Base-by-base conservation (phyloP, 2,329 filamentous ascomycete species). In the Aaosphaeria pasadenensis region DNA sequence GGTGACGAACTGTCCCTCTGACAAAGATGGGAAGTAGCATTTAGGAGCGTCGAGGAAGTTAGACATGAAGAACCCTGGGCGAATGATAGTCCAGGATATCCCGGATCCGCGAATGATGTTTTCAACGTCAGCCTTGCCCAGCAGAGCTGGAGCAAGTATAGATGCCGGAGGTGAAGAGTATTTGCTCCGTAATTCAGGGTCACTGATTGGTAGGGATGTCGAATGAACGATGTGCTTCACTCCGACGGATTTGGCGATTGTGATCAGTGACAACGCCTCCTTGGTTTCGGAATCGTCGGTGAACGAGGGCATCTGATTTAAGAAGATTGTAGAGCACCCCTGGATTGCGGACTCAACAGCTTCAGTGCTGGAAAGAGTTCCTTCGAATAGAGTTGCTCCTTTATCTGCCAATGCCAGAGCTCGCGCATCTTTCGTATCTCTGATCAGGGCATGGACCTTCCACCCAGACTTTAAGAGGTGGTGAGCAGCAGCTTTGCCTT, bases 1-100 rank as follows among this genome's bases (percentile, higher is more conserved):
- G 55, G 0, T 74, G 71, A 59, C 60, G 51, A 74, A 74, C 24
- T 68, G 59, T 0, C 74, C 73, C 3, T 63, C 64, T 1, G 63
- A 56, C 5, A 79, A 60, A 0, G 68, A 71, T 0, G 69, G 65
- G 48, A 74, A 77, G 36, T 44, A 52, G 6, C 44, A 45, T 1
- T 72, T 70, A 7, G 72, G 62, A 3, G 77, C 77, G 4, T 61
- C 48, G 4, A 80, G 42, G 50, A 74, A 76, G 55, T 82, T 82
- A 17, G 71, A 67, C 73, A 79, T 77, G 66, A 82, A 81, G 54
- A 70, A 73, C 1, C 73, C 75, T 0, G 77, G 76, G 2, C 77
- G 74, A 2, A 82, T 57, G 24, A 81, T 70, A 0, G 78, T 80
- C 72, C 74, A 81, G 6, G 58, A 52, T 57, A 6, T 54, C 46